phyloP scores from a whole-genome alignment of 495 filamentous ascomycete genomes.

The Podospora comata region DNA sequence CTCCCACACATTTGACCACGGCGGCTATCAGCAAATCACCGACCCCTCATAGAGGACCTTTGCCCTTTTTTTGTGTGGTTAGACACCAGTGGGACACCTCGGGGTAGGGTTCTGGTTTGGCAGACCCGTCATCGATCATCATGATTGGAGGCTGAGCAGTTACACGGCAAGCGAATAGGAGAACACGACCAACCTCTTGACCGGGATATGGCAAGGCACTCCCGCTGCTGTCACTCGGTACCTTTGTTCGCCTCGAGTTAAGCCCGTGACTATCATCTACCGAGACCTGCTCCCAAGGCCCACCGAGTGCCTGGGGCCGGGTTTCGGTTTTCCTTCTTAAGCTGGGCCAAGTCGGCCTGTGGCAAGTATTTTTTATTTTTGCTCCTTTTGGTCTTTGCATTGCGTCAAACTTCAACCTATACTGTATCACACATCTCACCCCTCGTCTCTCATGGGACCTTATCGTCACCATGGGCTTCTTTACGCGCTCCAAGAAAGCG shows the following conservation, averaged over 20 bases:
- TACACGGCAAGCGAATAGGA: conserved; percentile 35
- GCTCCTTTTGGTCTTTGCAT: conserved; percentile 1
- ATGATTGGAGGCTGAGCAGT: conserved; percentile 35
- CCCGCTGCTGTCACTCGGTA: conserved; percentile 25
- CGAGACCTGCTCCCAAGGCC: conserved; percentile 7
- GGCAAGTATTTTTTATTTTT: conserved; percentile 5
- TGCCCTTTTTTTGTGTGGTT: neutral
- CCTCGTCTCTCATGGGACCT: neutral
- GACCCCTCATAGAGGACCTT: neutral
- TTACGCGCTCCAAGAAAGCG: conserved; percentile 44
- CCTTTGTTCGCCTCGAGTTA: conserved; percentile 19
- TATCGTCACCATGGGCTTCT: conserved; percentile 43
- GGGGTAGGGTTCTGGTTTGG: neutral
- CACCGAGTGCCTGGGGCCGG: neutral
- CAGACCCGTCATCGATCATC: conserved; percentile 23
- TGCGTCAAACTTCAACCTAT: neutral
- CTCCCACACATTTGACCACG: neutral
- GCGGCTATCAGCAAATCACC: conserved; percentile 3
- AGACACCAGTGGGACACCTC: neutral
- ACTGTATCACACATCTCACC: neutral
- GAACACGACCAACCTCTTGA: conserved; percentile 18
- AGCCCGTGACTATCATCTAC: neutral
- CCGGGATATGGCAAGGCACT: conserved; percentile 43
- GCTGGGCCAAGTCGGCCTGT: neutral
- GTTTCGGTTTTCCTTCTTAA: neutral